Evolutionary conservation across 148 eudicot genomes (phyloP).

Genomic region (Diospyros lotus): DNA sequence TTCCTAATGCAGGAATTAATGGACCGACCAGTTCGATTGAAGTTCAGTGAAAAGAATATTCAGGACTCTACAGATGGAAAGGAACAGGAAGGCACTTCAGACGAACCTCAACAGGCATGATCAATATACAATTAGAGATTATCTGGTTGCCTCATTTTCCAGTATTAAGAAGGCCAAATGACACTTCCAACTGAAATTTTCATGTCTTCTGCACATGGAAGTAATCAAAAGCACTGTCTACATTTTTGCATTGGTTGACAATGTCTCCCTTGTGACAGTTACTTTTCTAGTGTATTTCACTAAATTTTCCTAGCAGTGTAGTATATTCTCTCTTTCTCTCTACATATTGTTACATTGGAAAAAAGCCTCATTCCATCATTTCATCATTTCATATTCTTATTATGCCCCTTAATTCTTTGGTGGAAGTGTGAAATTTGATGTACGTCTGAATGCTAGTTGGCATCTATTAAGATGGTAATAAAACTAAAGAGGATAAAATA

Average conservation of each 20-base stretch:
- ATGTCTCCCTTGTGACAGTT: conserved; percentile 1
- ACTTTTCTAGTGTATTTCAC: not conserved
- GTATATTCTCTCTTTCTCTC: not conserved
- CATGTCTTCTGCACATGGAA: not conserved
- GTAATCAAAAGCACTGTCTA: not conserved
- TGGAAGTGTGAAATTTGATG: not conserved
- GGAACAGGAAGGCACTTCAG: conserved; percentile 25
- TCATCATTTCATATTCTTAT: no score
- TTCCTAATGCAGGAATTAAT: conserved; percentile 51
- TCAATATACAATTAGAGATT: not conserved
- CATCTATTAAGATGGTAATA: not conserved
- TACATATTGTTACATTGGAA: no score
- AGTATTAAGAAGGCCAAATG: conserved; percentile 5
- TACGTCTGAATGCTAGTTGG: not conserved
- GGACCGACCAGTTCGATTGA: conserved; percentile 64
- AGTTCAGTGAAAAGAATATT: conserved; percentile 48
- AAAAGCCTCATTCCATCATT: no score
- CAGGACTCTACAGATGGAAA: conserved; percentile 32
- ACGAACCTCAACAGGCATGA: conserved; percentile 39
- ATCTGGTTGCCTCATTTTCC: not conserved
- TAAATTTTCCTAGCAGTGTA: not conserved
- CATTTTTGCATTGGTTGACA: conserved; percentile 2
- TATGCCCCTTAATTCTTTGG: not conserved
- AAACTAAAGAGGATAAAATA: not conserved
- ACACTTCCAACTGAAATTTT: not conserved